These are phyloP conservation scores for Recurvomyces mirabilis DNA, from an alignment of 495 filamentous ascomycete species.

Conservation along the genomic window DNA sequence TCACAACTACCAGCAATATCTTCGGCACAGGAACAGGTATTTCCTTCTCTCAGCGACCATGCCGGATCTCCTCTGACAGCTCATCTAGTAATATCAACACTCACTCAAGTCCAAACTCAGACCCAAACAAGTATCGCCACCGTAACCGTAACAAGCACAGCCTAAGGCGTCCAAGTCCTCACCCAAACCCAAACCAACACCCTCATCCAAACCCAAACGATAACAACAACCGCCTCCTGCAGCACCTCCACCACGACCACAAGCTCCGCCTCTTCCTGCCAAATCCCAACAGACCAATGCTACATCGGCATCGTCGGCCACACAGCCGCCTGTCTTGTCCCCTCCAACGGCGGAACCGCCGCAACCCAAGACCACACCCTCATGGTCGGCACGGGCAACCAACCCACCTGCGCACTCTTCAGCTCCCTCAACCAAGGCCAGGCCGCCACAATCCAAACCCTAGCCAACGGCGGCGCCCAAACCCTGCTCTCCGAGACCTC, in stretches of 20 bases:
- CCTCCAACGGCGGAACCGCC: neutral
- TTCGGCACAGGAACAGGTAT: neutral
- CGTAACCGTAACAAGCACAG: neutral
- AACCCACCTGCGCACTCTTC: no score
- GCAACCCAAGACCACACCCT: no score
- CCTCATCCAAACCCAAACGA: neutral
- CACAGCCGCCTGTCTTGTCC: neutral
- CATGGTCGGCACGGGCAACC: no score
- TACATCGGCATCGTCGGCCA: neutral
- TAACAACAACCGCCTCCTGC: neutral
- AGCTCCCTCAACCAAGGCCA: no score
- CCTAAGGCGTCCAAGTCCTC: neutral
- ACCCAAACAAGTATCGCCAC: neutral
- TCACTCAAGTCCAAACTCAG: neutral
- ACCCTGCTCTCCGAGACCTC: slow-evolving; percentile 9
- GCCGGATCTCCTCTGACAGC: neutral
- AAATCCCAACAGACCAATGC: neutral
- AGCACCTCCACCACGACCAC: neutral
- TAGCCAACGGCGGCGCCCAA: neutral
- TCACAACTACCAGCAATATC: neutral
- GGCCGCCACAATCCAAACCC: no score
- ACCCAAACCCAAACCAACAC: neutral
- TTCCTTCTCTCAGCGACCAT: no score
- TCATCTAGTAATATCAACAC: neutral
- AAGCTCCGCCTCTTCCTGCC: neutral